These are phyloP conservation scores for Cyclotella choctawhatcheeana DNA, from an alignment of 108 stramenopile species.

Conservation along the genomic window DNA sequence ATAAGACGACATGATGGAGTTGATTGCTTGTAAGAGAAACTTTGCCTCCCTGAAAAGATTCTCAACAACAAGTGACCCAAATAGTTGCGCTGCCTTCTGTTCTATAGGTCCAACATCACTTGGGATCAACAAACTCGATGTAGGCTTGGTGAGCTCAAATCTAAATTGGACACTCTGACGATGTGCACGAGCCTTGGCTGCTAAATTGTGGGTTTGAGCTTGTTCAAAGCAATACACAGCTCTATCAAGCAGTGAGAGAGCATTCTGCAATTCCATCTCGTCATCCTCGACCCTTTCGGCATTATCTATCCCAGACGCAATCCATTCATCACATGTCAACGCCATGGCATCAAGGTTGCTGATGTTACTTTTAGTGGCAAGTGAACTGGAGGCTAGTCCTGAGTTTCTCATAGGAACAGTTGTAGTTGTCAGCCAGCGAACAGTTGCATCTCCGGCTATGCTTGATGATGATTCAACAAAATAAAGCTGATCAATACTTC, in stretches of 20 bases:
- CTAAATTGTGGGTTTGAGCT: slow-evolving; percentile 23
- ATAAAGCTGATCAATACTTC: slow-evolving; percentile 54
- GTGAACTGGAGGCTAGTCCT: background rate
- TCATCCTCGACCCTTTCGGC: slow-evolving; percentile 46
- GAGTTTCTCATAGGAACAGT: too few relatives aligned
- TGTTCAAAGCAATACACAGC: slow-evolving; percentile 52
- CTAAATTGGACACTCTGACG: slow-evolving; percentile 35
- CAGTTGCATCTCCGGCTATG: slow-evolving; percentile 50
- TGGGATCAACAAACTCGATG: background rate
- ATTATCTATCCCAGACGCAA: slow-evolving; percentile 39
- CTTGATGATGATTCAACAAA: slow-evolving; percentile 57
- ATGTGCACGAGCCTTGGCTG: slow-evolving; percentile 45
- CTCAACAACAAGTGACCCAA: slow-evolving; percentile 32
- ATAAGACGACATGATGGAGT: slow-evolving; percentile 13
- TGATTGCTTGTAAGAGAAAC: background rate
- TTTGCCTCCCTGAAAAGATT: slow-evolving; percentile 13
- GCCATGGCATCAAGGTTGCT: slow-evolving; percentile 46
- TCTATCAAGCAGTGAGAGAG: slow-evolving; percentile 15
- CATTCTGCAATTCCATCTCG: slow-evolving; percentile 6
- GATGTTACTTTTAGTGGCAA: slow-evolving; percentile 48
- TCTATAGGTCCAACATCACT: slow-evolving; percentile 12
- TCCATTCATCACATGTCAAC: slow-evolving; percentile 55
- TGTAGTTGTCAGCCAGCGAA: slow-evolving; percentile 25
- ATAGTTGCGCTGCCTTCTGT: slow-evolving; percentile 22
- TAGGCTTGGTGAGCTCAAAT: background rate